Conservation (phyloP, 1,139 yeast species). For the Kluyveromyces sp. region DNA sequence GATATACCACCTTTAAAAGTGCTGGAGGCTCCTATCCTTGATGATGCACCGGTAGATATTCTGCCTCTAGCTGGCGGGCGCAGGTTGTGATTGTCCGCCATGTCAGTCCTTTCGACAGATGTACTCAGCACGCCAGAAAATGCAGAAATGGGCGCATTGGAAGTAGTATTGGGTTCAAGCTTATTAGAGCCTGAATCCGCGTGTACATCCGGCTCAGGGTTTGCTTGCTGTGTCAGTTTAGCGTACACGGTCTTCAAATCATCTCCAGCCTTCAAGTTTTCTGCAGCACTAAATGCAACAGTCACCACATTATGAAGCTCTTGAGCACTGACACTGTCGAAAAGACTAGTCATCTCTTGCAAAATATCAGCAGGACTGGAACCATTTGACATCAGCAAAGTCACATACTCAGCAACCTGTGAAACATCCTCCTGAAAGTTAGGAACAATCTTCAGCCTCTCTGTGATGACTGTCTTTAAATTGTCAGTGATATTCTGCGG, state of each 20-base stretch:
- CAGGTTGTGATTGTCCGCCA: conserved; percentile 13
- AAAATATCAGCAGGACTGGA: conserved; percentile 59
- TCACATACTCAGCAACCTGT: conserved; percentile 75
- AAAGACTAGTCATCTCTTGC: conserved; percentile 55
- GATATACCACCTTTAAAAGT: conserved; percentile 23
- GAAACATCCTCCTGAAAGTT: conserved; percentile 57
- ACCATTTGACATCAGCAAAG: conserved; percentile 64
- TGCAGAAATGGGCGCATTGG: conserved; percentile 22
- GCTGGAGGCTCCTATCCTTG: conserved; percentile 20
- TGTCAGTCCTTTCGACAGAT: conserved; percentile 11
- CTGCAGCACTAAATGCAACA: conserved; percentile 51
- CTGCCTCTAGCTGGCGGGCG: conserved; percentile 3
- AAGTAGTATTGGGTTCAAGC: conserved; percentile 5
- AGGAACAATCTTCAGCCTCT: conserved; percentile 30
- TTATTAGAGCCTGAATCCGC: too few species aligned
- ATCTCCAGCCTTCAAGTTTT: conserved; percentile 36
- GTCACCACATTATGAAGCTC: conserved; percentile 34
- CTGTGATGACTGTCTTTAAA: conserved; percentile 33
- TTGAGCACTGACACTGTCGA: conserved; percentile 56
- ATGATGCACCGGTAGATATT: not conserved
- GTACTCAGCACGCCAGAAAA: conserved; percentile 23
- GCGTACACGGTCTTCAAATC: conserved; percentile 26
- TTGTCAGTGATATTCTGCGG: conserved; percentile 24
- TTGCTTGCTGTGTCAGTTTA: conserved; percentile 24
- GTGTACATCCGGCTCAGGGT: conserved; percentile 22